Evolutionary conservation across 1,139 yeast genomes (phyloP).

Genomic region (Protomyces macrosporus): DNA sequence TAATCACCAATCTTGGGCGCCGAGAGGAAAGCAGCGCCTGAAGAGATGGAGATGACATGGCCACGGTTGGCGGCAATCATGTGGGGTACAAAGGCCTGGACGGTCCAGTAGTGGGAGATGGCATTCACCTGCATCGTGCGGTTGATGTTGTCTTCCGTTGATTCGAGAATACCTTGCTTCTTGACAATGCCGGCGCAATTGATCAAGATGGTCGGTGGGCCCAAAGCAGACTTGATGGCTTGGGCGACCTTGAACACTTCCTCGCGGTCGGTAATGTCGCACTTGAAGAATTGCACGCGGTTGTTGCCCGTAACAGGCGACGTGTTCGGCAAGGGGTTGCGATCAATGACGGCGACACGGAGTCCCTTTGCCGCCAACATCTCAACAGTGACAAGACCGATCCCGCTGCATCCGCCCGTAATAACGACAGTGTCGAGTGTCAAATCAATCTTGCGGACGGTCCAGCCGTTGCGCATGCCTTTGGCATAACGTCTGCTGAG

Average conservation of each 20-base stretch:
- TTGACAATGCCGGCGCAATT: constrained; percentile 75
- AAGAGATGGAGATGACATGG: constrained; percentile 60
- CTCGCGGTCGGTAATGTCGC: constrained; percentile 50
- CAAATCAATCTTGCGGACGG: constrained; percentile 3
- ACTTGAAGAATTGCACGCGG: constrained; percentile 40
- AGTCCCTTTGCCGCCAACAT: constrained; percentile 23
- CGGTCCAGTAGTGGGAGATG: constrained; percentile 51
- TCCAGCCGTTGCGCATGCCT: constrained; percentile 2
- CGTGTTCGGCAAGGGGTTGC: constrained; percentile 39
- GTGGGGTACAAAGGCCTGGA: constrained; percentile 44
- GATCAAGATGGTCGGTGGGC: constrained; percentile 50
- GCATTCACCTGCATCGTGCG: constrained; percentile 52
- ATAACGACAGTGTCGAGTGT: constrained; percentile 52
- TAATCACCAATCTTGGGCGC: constrained; percentile 52
- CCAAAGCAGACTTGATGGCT: constrained; percentile 38
- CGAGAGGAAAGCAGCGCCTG: constrained; percentile 64
- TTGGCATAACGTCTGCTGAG: background rate
- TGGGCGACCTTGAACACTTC: constrained; percentile 39
- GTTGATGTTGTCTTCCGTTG: constrained; percentile 36
- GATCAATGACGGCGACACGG: constrained; percentile 49
- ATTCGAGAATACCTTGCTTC: constrained; percentile 41
- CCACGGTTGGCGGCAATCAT: constrained; percentile 38
- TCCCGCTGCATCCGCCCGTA: constrained; percentile 67
- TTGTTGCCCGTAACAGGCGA: constrained; percentile 32
- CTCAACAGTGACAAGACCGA: constrained; percentile 44